Evolutionary conservation across 805 yeast genomes (phyloP).

Genomic region (Millerozyma miso): DNA sequence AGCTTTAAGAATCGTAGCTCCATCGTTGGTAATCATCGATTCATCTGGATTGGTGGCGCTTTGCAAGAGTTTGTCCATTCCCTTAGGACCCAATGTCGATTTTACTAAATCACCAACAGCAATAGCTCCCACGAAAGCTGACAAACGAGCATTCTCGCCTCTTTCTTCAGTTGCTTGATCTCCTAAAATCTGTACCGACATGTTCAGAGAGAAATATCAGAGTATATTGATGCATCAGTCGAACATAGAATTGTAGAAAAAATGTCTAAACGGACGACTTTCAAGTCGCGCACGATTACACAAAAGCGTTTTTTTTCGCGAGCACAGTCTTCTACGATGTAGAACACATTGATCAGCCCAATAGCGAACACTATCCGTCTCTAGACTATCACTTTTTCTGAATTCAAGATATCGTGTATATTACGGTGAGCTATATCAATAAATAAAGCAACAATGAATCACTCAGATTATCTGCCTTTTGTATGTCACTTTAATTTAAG

Average conservation of each 20-base stretch:
- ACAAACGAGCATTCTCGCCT: constrained; percentile 96
- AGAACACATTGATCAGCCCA: too few species aligned
- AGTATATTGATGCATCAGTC: background rate
- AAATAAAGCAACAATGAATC: too few species aligned
- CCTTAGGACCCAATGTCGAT: constrained; percentile 94
- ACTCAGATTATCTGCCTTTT: too few species aligned
- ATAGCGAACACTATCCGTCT: too few species aligned
- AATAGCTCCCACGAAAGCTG: constrained; percentile 97
- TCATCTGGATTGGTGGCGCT: constrained; percentile 71
- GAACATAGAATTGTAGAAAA: background rate
- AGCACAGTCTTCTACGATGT: too few species aligned
- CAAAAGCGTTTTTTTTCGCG: background rate
- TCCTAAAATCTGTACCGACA: constrained; percentile 91
- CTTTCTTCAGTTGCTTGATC: constrained; percentile 97
- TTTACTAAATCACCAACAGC: constrained; percentile 98
- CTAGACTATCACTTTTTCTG: too few species aligned
- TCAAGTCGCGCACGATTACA: background rate
- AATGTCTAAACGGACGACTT: background rate
- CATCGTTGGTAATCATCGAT: constrained; percentile 90
- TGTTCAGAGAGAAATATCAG: constrained; percentile 5
- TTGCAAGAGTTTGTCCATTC: constrained; percentile 94
- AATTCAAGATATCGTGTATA: too few species aligned
- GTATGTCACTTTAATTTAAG: too few species aligned
- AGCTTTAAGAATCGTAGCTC: constrained; percentile 91
- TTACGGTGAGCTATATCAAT: too few species aligned